These are phyloP conservation scores for Cardamine occulta DNA, from an alignment of 345 rosid species.

Conservation along the genomic window DNA sequence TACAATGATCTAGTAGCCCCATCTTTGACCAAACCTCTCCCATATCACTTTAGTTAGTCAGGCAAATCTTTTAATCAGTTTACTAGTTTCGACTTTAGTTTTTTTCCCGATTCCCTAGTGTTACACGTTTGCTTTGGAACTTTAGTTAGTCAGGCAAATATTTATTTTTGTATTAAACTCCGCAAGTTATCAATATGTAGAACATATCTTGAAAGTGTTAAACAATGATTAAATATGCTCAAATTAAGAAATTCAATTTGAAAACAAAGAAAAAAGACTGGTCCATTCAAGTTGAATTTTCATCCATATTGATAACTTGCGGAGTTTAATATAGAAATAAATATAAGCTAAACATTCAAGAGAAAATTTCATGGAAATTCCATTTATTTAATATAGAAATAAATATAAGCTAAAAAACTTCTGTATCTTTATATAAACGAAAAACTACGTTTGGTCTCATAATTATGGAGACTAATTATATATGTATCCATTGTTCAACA, in stretches of 20 bases:
- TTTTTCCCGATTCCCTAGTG: background rate
- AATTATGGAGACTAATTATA: background rate
- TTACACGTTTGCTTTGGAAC: background rate
- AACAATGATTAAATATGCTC: background rate
- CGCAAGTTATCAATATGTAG: no score
- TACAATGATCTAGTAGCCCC: background rate
- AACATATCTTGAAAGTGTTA: background rate
- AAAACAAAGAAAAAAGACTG: background rate
- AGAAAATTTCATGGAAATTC: conserved; percentile 6
- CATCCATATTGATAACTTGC: background rate
- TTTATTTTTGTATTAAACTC: no score
- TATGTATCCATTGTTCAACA: background rate
- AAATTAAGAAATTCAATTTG: background rate
- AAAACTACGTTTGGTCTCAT: background rate
- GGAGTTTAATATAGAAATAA: background rate
- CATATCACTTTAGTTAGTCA: background rate
- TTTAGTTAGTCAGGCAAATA: no score
- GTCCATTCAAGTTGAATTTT: background rate
- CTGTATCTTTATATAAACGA: background rate
- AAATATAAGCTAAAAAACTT: background rate
- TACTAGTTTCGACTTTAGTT: background rate
- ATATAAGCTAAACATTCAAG: background rate
- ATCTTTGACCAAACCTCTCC: background rate
- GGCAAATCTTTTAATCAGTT: background rate
- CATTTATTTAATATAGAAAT: background rate